phyloP scores from a whole-genome alignment of 805 yeast genomes.

The Tetrapisispora phaffii region DNA sequence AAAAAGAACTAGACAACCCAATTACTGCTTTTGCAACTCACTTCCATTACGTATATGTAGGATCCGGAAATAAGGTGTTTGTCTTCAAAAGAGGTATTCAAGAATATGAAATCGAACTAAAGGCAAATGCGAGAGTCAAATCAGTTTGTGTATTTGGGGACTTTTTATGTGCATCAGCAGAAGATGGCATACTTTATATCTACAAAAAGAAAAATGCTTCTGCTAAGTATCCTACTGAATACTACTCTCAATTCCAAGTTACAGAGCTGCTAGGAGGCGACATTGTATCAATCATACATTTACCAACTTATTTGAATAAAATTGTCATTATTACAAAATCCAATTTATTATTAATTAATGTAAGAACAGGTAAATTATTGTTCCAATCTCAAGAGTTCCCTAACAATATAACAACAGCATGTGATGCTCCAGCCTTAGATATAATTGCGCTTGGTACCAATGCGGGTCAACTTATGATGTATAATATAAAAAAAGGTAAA shows the following conservation, averaged over 20 bases:
- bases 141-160: slow-evolving; percentile 67
- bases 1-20: slow-evolving; percentile 57
- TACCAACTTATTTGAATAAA: slow-evolving; percentile 88
- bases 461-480: slow-evolving; percentile 55
- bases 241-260: slow-evolving; percentile 52
- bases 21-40: slow-evolving; percentile 71
- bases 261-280: slow-evolving; percentile 55
- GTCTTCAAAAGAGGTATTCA: slow-evolving; percentile 74
- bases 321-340: slow-evolving; percentile 70
- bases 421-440: slow-evolving; percentile 81
- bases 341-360: slow-evolving; percentile 53
- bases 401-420: slow-evolving; percentile 56
- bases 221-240: slow-evolving; percentile 44
- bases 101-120: slow-evolving; percentile 30
- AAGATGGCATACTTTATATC: slow-evolving; percentile 38
- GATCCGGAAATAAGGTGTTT: slow-evolving; percentile 61
- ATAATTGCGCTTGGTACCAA: slow-evolving; percentile 67
- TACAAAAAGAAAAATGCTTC: slow-evolving; percentile 37
- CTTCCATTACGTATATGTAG: slow-evolving; percentile 74
- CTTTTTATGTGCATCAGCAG: slow-evolving; percentile 51
- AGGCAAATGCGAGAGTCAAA: slow-evolving; percentile 31
- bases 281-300: slow-evolving; percentile 52
- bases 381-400: slow-evolving; percentile 47
- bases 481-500: slow-evolving; percentile 57
- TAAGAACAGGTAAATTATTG: slow-evolving; percentile 66